Evolutionary conservation across 768 basidiomycete species (phyloP), one percentile per base, ranked within the genome.

Genomic region (Megacollybia marginata): DNA sequence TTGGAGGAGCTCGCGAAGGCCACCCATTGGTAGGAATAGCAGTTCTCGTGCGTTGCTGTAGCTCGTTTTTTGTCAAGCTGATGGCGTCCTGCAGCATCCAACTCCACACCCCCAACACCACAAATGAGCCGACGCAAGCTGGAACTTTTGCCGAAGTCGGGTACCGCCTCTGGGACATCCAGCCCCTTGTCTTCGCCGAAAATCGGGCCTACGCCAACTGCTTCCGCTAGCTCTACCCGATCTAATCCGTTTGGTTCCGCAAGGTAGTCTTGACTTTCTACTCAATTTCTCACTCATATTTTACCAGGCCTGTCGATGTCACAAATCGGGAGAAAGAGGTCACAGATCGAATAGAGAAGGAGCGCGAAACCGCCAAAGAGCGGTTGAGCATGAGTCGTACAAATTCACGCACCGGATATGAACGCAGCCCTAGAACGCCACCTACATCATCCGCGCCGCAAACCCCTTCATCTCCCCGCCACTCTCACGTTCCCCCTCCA

Each of bases 231-330:
- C 18, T 56, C 71, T 5, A 61, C 72, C 33, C 68, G 80, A 33
- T 61, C 85, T 52, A 92, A 77, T 63, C 94, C 94, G 6, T 98
- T 98, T 60, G 96, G 95, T 45, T 74, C 76, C 48, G 95, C 95
- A 33, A 85, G 70, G 88, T 89, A 57, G 78, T 64, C 16, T 20
- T 36, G 16, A 20, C n/a, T 13, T 31, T 16, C n/a, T n/a, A n/a
- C n/a, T n/a, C n/a, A n/a, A n/a, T n/a, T n/a, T 23, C 42, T 48
- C 45, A 42, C 18, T 48, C 52, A 11, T 31, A 34, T 38, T 36
- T 31, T n/a, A 48, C 31, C 50, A 90, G 88, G 57, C 92, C 95
- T 11, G 87, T 97, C 18, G 93, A 98, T 62, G 82, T 86, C 15
- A 72, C 85, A 33, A 70, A 76, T 0, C 79, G 80, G 48, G 93